A percentile compares a stretch with the other conserved stretches of the same genome.
phyloP scores from a whole-genome alignment of 1,284 basidiomycete genomes.

The Neotropicomus parvogracilis region DNA sequence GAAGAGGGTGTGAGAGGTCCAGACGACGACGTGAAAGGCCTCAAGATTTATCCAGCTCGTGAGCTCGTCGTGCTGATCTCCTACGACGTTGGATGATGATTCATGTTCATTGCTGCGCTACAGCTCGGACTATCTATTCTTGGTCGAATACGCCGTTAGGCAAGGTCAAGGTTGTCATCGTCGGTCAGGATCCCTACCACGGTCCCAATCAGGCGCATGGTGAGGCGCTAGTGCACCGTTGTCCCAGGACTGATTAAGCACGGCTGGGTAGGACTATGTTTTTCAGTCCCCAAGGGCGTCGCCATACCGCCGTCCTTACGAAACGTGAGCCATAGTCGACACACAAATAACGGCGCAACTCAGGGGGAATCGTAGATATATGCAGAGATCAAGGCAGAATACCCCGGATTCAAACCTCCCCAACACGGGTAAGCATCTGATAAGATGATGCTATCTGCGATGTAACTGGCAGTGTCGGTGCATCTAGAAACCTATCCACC shows the following conservation, averaged over 20 bases:
- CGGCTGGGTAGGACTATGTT: slow-evolving; percentile 61
- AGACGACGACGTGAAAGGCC: slow-evolving; percentile 41
- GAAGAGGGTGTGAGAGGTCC: slow-evolving; percentile 59
- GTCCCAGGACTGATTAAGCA: slow-evolving; percentile 13
- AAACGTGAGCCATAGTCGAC: slow-evolving; percentile 51
- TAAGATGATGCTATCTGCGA: slow-evolving; percentile 17
- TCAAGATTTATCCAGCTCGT: slow-evolving; percentile 65
- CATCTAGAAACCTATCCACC: slow-evolving; percentile 62
- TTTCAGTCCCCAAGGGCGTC: slow-evolving; percentile 80
- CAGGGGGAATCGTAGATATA: slow-evolving; percentile 64
- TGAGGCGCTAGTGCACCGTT: slow-evolving; percentile 23
- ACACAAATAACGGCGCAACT: slow-evolving; percentile 11
- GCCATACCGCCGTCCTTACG: slow-evolving; percentile 73
- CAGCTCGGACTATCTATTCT: slow-evolving; percentile 73
- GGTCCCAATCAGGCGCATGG: slow-evolving; percentile 71
- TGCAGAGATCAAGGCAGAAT: slow-evolving; percentile 80
- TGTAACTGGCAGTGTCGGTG: slow-evolving; percentile 12
- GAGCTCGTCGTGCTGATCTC: slow-evolving; percentile 29
- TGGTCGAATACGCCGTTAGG: slow-evolving; percentile 81
- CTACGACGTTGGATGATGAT: slow-evolving; percentile 1
- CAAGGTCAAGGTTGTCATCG: slow-evolving; percentile 73
- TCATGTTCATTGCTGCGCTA: slow-evolving; percentile 6
- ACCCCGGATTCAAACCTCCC: slow-evolving; percentile 76
- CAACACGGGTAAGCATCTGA: slow-evolving; percentile 71
- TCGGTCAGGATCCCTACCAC: slow-evolving; percentile 79